These are phyloP conservation scores for Colletotrichum falcatum DNA, from an alignment of 2,329 filamentous ascomycete species.

Conservation along the genomic window DNA sequence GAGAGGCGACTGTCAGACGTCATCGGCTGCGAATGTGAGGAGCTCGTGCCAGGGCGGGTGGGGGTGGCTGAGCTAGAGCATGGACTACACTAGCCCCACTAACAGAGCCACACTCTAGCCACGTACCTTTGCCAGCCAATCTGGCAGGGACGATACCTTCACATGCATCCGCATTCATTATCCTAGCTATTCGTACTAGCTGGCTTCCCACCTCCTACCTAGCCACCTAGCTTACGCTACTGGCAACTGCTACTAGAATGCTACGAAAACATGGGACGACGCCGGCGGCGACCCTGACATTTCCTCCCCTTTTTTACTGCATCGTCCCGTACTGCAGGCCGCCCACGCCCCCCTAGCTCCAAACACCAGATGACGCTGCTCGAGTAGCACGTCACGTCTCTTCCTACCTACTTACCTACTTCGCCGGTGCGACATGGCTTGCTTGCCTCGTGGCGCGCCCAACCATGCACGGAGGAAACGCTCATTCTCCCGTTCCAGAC, in stretches of 20 bases:
- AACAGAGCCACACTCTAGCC: conserved; percentile 11
- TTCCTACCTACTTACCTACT: no score
- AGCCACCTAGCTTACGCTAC: no score
- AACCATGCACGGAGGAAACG: conserved; percentile 22
- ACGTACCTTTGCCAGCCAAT: conserved; percentile 6
- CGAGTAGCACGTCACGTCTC: no score
- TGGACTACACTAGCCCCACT: background rate
- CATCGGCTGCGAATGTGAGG: conserved; percentile 27
- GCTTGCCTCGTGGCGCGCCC: conserved; percentile 27
- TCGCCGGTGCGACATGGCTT: conserved; percentile 17
- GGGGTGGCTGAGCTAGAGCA: conserved; percentile 24
- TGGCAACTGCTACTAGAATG: conserved; percentile 12
- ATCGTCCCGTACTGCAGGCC: background rate
- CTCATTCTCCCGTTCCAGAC: background rate
- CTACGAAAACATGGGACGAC: conserved; percentile 29
- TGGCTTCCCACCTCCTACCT: no score
- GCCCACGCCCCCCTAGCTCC: background rate
- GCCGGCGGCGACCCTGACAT: background rate
- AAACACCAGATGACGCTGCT: conserved; percentile 20
- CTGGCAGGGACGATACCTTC: conserved; percentile 15
- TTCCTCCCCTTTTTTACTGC: background rate
- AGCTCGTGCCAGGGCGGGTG: conserved; percentile 30
- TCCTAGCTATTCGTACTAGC: background rate
- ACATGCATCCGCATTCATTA: conserved; percentile 11
- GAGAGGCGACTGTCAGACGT: conserved; percentile 36